A percentile compares a stretch with the other conserved stretches of the same genome.
phyloP scores from a whole-genome alignment of 2,329 filamentous ascomycete species.

The Raffaelea arxii region DNA sequence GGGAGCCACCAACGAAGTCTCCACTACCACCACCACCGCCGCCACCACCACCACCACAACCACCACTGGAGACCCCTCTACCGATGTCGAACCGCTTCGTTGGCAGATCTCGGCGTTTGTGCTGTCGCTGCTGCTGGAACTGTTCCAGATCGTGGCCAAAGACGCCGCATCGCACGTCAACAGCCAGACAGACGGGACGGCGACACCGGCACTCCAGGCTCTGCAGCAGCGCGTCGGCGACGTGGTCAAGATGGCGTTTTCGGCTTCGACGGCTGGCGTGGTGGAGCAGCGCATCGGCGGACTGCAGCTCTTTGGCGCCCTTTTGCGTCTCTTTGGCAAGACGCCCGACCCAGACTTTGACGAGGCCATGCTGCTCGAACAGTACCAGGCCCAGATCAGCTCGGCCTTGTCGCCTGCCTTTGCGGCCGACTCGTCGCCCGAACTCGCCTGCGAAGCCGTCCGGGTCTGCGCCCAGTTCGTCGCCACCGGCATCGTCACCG shows the following conservation, averaged over 20 bases:
- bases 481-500: conserved; percentile 91
- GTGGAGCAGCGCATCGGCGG: conserved; percentile 85
- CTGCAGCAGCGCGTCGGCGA: conserved; percentile 81
- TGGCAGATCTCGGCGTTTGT: conserved; percentile 92
- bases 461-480: conserved; percentile 98
- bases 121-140: conserved; percentile 26
- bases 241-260: conserved; percentile 93
- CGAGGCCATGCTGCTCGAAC: conserved; percentile 92
- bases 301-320: conserved; percentile 84
- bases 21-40: no score
- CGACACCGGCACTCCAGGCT: conserved; percentile 56
- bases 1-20: conserved; percentile 18
- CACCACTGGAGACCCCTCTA: conserved; percentile 21
- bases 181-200: not conserved
- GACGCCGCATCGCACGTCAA: conserved; percentile 70
- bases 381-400: conserved; percentile 97
- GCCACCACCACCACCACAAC: no score
- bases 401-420: conserved; percentile 95
- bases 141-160: conserved; percentile 46
- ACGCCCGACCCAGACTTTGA: conserved; percentile 93
- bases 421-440: conserved; percentile 88
- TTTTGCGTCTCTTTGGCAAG: conserved; percentile 92
- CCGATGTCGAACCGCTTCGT: conserved; percentile 76
- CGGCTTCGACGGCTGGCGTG: conserved; percentile 88
- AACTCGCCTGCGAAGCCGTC: conserved; percentile 89